Evolutionary conservation across 2,329 filamentous ascomycete species (phyloP).

Genomic region (Colletotrichum lupini): DNA sequence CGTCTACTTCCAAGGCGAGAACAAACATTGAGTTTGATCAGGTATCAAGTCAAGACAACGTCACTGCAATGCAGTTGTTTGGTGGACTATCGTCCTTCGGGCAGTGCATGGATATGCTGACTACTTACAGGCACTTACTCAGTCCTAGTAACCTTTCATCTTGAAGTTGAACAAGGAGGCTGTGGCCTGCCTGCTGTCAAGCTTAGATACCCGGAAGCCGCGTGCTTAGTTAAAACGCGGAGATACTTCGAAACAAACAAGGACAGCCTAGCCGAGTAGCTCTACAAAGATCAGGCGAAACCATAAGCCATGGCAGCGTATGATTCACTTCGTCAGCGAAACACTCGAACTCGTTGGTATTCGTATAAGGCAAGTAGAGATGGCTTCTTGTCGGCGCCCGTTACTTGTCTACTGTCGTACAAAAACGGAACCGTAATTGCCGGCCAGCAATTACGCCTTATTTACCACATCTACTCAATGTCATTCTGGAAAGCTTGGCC

Average conservation of each 20-base stretch:
- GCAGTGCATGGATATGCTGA: neutral
- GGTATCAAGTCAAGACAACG: neutral
- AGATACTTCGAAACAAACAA: conserved; percentile 4
- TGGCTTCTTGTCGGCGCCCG: neutral
- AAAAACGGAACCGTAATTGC: no score
- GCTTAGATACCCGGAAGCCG: neutral
- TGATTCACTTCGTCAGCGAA: conserved; percentile 1
- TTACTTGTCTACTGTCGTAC: neutral
- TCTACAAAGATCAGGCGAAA: conserved; percentile 1
- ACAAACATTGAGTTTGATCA: neutral
- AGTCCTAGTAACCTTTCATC: neutral
- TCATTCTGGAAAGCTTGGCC: neutral
- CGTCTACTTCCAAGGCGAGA: neutral
- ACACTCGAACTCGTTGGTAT: neutral
- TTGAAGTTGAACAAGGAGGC: neutral
- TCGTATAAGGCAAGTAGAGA: neutral
- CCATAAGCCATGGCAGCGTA: neutral
- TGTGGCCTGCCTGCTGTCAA: neutral
- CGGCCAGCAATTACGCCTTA: no score
- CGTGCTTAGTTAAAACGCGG: neutral
- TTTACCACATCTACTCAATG: no score
- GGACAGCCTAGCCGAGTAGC: neutral
- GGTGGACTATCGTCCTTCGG: neutral
- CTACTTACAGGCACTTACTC: neutral
- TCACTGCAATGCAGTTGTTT: neutral